Percentiles rank a stretch among this genome's conserved stretches.
phyloP scores from a whole-genome alignment of 768 basidiomycete species.

The Russula sp. region DNA sequence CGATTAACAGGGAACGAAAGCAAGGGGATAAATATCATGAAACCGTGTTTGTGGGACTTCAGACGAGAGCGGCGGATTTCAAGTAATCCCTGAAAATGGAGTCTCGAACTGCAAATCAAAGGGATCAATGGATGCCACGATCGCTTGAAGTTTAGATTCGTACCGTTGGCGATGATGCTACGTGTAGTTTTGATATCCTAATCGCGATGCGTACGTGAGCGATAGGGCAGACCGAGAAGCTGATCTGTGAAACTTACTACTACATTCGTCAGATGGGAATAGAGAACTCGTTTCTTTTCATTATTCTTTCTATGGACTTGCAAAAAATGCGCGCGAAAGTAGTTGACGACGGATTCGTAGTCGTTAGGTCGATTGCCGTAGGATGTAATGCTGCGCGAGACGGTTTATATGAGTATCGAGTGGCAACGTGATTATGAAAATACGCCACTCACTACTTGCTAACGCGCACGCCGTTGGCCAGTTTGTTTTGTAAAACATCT shows the following conservation, averaged over 20 bases:
- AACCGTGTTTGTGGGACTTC: conserved; percentile 5
- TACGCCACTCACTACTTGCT: conserved; percentile 69
- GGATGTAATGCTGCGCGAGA: conserved; percentile 58
- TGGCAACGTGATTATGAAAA: conserved; percentile 6
- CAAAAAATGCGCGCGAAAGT: conserved; percentile 84
- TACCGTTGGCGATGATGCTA: conserved; percentile 76
- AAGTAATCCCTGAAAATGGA: conserved; percentile 36
- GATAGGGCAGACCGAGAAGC: background rate
- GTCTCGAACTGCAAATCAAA: conserved; percentile 28
- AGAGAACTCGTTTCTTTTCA: conserved; percentile 72
- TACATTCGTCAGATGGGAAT: conserved; percentile 76
- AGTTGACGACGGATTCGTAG: conserved; percentile 74
- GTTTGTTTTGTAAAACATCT: conserved; percentile 67
- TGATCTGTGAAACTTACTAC: conserved; percentile 40
- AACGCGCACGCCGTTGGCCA: conserved; percentile 60
- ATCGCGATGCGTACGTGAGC: background rate
- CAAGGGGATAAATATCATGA: conserved; percentile 1
- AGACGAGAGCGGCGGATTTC: conserved; percentile 35
- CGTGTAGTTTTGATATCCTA: conserved; percentile 83
- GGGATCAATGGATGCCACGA: background rate
- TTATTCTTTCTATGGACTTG: conserved; percentile 78
- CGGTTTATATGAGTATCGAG: background rate
- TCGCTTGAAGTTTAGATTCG: conserved; percentile 6
- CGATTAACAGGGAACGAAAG: background rate
- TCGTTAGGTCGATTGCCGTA: conserved; percentile 77